These are phyloP conservation scores for Yarrowia sp. DNA, from an alignment of 805 yeast genomes.

Conservation along the genomic window DNA sequence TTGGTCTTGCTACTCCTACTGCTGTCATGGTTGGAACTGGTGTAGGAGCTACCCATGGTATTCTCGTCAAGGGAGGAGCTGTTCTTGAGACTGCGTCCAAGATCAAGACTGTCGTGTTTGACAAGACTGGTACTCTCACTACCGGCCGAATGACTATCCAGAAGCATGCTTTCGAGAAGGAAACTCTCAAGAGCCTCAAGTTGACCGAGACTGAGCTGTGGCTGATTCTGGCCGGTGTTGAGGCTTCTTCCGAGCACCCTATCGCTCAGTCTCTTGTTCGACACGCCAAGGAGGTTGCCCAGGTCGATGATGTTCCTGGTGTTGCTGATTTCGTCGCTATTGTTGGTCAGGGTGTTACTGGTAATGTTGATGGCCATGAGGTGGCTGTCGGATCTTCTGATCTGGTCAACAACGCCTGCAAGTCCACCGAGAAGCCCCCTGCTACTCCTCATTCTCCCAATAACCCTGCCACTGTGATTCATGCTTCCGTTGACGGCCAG, in stretches of 20 bases:
- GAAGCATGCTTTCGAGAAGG: slow-evolving; percentile 27
- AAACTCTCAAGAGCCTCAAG: slow-evolving; percentile 34
- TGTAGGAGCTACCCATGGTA: slow-evolving; percentile 88
- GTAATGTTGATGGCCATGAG: slow-evolving; percentile 45
- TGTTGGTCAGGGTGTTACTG: slow-evolving; percentile 51
- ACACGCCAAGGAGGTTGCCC: slow-evolving; percentile 47
- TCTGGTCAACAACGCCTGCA: slow-evolving; percentile 34
- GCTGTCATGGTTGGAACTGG: slow-evolving; percentile 99
- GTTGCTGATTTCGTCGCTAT: slow-evolving; percentile 45
- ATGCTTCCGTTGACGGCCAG: slow-evolving; percentile 63
- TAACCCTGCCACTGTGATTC: slow-evolving; percentile 55
- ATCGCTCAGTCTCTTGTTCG: slow-evolving; percentile 73
- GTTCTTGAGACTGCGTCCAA: slow-evolving; percentile 75
- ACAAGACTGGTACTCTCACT: slow-evolving; percentile 96
- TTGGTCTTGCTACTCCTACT: slow-evolving; percentile 97
- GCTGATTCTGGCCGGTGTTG: slow-evolving; percentile 65
- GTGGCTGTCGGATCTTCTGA: slow-evolving; percentile 63
- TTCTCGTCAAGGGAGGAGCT: slow-evolving; percentile 92
- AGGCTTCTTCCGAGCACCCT: slow-evolving; percentile 84
- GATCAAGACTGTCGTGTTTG: slow-evolving; percentile 76
- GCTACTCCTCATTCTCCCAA: slow-evolving; percentile 21
- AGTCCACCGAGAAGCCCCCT: neutral
- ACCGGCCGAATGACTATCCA: slow-evolving; percentile 73
- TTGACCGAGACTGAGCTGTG: slow-evolving; percentile 53
- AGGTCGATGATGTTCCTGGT: slow-evolving; percentile 35